Evolutionary conservation across 2,329 filamentous ascomycete genomes (phyloP).

Genomic region (Aspergillus tanneri): DNA sequence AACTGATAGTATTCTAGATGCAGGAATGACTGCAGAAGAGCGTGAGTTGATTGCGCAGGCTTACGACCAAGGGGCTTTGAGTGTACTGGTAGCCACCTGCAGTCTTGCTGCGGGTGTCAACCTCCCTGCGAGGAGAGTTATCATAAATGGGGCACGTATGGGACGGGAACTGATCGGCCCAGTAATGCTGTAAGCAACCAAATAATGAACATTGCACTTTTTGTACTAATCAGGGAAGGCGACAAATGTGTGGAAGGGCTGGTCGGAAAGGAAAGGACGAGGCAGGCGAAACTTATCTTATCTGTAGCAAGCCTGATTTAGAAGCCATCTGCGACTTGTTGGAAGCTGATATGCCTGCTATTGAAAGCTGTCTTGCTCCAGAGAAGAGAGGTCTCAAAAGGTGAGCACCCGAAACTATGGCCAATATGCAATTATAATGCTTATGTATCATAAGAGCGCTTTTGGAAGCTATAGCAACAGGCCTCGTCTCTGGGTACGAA

Average conservation of each 20-base stretch:
- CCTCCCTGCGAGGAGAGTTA: constrained; percentile 68
- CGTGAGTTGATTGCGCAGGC: constrained; percentile 68
- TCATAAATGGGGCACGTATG: constrained; percentile 73
- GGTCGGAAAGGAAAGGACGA: constrained; percentile 77
- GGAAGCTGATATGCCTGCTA: constrained; percentile 68
- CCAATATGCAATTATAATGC: not conserved
- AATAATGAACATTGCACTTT: not conserved
- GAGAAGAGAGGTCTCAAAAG: constrained; percentile 68
- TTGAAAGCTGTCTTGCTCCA: constrained; percentile 66
- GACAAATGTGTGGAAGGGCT: constrained; percentile 76
- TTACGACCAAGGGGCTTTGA: constrained; percentile 66
- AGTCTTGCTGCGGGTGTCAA: constrained; percentile 83
- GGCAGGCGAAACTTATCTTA: constrained; percentile 73
- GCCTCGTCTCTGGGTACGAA: constrained; percentile 64
- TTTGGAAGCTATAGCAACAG: constrained; percentile 68
- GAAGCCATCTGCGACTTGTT: constrained; percentile 69
- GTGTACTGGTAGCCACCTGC: constrained; percentile 73
- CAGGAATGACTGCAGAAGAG: constrained; percentile 68
- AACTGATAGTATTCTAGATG: constrained; percentile 36
- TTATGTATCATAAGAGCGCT: constrained; percentile 56
- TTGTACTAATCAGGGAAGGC: constrained; percentile 40
- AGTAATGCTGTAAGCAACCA: constrained; percentile 62
- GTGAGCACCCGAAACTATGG: constrained; percentile 35
- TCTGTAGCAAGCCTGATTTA: constrained; percentile 67
- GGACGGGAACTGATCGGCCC: constrained; percentile 74